A percentile compares a stretch with the other conserved stretches of the same genome.
phyloP scores from a whole-genome alignment of 2,329 filamentous ascomycete genomes.

The Talaromyces piceae region DNA sequence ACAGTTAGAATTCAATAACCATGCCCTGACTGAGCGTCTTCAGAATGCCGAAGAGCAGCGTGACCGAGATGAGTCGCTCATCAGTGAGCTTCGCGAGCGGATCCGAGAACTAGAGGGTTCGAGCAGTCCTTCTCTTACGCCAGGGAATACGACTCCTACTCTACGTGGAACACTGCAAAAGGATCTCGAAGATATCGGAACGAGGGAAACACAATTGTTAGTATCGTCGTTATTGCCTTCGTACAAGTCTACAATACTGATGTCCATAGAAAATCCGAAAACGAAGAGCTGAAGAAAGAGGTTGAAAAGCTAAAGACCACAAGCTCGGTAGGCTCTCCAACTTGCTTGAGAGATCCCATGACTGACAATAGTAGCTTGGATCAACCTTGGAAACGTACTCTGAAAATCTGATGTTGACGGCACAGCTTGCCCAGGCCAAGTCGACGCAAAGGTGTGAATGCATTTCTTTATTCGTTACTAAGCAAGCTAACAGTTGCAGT shows the following conservation, averaged over 20 bases:
- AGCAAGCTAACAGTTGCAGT: slow-evolving; percentile 18
- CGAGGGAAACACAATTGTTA: slow-evolving; percentile 33
- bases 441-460: slow-evolving; percentile 29
- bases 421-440: slow-evolving; percentile 26
- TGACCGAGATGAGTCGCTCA: slow-evolving; percentile 34
- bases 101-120: slow-evolving; percentile 36
- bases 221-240: slow-evolving; percentile 9
- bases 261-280: slow-evolving; percentile 30
- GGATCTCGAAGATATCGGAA: slow-evolving; percentile 35
- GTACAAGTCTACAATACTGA: slow-evolving; percentile 15
- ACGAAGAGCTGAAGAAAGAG: slow-evolving; percentile 33
- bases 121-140: slow-evolving; percentile 30
- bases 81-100: slow-evolving; percentile 36
- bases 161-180: slow-evolving; percentile 34
- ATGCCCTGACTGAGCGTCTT: slow-evolving; percentile 38
- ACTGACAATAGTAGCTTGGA: slow-evolving; percentile 18
- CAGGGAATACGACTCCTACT: slow-evolving; percentile 32
- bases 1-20: slow-evolving; percentile 42
- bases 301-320: slow-evolving; percentile 24
- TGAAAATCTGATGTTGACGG: slow-evolving; percentile 24
- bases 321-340: slow-evolving; percentile 5
- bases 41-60: slow-evolving; percentile 37
- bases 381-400: slow-evolving; percentile 26
- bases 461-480: neutral
- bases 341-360: slow-evolving; percentile 14